phyloP scores from a whole-genome alignment of 2,329 filamentous ascomycete genomes.

The Aspergillus vadensis region DNA sequence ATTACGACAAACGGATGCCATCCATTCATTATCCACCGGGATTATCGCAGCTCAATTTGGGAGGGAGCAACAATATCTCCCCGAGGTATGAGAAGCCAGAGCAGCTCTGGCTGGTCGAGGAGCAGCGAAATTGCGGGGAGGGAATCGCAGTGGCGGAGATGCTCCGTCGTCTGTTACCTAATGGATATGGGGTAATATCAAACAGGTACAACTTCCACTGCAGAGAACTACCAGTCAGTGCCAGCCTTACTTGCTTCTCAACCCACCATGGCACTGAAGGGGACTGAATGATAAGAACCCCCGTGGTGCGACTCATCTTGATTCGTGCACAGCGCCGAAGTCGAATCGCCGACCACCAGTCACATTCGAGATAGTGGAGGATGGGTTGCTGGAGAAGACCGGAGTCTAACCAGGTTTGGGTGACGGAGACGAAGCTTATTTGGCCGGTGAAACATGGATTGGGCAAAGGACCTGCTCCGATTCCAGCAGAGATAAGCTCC shows the following conservation, averaged over 20 bases:
- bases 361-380: neutral
- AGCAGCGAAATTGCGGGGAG: conserved; percentile 1
- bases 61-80: neutral
- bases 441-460: conserved; percentile 1
- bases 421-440: conserved; percentile 9
- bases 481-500: neutral
- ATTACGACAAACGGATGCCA: neutral
- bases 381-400: neutral
- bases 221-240: neutral
- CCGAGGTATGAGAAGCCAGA: neutral
- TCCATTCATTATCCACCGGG: neutral
- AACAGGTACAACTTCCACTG: neutral
- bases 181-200: conserved; percentile 27
- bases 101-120: neutral
- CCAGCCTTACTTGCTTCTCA: neutral
- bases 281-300: neutral
- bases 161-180: conserved; percentile 23
- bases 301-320: neutral
- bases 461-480: too few species aligned
- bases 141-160: conserved; percentile 6
- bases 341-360: conserved; percentile 15
- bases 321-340: conserved; percentile 14
- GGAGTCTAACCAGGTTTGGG: neutral
- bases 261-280: neutral
- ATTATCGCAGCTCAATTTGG: neutral